phyloP scores from a whole-genome alignment of 2,329 filamentous ascomycete genomes.

The Arthroderma uncinatum region DNA sequence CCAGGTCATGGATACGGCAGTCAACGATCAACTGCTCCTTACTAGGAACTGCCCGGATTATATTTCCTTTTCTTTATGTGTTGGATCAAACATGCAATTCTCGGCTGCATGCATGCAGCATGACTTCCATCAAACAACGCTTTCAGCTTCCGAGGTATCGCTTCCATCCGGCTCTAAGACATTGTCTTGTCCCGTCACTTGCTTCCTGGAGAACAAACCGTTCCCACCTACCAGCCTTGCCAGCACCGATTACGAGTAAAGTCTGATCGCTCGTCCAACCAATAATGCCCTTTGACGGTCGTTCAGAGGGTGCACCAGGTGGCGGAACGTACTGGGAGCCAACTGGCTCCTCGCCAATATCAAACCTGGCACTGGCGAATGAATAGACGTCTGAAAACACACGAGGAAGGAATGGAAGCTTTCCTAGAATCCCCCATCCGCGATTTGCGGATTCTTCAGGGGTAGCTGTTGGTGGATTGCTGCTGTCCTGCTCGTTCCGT shows the following conservation, averaged over 20 bases:
- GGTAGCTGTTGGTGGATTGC: slow-evolving; percentile 12
- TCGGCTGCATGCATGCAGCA: background rate
- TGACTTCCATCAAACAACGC: background rate
- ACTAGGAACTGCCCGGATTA: background rate
- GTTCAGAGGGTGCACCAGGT: slow-evolving; percentile 42
- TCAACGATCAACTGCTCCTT: background rate
- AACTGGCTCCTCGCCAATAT: slow-evolving; percentile 61
- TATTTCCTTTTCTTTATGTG: background rate
- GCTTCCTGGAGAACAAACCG: slow-evolving; percentile 63
- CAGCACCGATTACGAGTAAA: slow-evolving; percentile 66
- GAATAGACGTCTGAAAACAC: slow-evolving; percentile 86
- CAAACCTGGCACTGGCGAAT: slow-evolving; percentile 68
- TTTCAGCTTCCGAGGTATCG: slow-evolving; percentile 50
- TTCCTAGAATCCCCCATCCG: slow-evolving; percentile 78
- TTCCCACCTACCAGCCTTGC: slow-evolving; percentile 75
- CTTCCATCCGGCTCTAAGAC: slow-evolving; percentile 70
- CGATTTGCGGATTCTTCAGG: slow-evolving; percentile 42
- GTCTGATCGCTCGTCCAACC: slow-evolving; percentile 71
- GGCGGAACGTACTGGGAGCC: slow-evolving; percentile 37
- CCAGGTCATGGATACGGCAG: background rate
- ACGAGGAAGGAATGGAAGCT: slow-evolving; percentile 71
- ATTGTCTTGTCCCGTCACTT: slow-evolving; percentile 55
- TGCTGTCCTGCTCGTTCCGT: slow-evolving; percentile 25
- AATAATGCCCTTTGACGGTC: slow-evolving; percentile 69
- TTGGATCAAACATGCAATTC: background rate